Evolutionary conservation across 148 eudicot genomes (phyloP).

Genomic region (Chenopodium quinoa): DNA sequence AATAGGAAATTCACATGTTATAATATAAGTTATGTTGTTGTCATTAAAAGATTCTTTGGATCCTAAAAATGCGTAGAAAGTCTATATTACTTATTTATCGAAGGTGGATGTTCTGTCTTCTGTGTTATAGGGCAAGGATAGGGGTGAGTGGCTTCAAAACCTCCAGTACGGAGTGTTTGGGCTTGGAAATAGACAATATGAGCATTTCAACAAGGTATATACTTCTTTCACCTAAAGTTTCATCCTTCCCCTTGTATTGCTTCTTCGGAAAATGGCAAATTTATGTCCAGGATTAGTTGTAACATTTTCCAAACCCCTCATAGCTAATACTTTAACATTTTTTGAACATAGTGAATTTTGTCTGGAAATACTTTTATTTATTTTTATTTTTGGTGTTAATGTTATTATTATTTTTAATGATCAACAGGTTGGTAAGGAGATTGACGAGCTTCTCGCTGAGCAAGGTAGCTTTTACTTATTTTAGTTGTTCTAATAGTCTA

Average conservation of each 20-base stretch:
- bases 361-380: not conserved
- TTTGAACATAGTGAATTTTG: not conserved
- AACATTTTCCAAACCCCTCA: not conserved
- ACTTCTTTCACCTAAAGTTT: not conserved
- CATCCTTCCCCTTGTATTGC: not conserved
- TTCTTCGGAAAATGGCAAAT: too few relatives aligned
- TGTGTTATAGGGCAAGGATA: slow-evolving; percentile 54
- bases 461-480: slow-evolving; percentile 52
- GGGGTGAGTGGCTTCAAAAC: slow-evolving; percentile 72
- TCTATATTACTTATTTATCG: not conserved
- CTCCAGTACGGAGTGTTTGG: slow-evolving; percentile 77
- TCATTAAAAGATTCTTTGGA: not conserved
- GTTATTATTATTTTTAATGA: slow-evolving; percentile 1
- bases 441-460: slow-evolving; percentile 58
- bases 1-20: not conserved
- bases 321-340: not conserved
- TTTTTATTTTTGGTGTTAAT: not conserved
- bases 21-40: not conserved
- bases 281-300: too few relatives aligned
- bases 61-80: not conserved
- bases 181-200: slow-evolving; percentile 91
- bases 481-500: not conserved
- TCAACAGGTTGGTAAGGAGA: slow-evolving; percentile 67
- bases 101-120: not conserved
- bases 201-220: slow-evolving; percentile 92